phyloP scores from a whole-genome alignment of 345 rosid species.

The rapeseed (Brassica napus) region DNA sequence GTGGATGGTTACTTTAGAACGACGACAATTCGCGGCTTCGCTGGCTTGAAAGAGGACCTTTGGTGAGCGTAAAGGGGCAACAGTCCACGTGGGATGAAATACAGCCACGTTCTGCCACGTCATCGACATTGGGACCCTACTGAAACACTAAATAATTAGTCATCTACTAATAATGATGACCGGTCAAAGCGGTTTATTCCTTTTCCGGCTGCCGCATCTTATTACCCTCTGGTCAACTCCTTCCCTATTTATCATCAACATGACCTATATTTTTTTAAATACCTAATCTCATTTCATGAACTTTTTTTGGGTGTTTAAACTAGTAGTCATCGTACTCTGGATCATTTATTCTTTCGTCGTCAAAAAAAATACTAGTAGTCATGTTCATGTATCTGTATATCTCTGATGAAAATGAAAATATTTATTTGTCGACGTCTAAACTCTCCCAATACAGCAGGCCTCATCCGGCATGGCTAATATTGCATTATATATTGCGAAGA shows the following conservation, averaged over 20 bases:
- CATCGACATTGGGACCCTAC: neutral
- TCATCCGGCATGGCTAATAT: neutral
- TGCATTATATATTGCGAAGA: neutral
- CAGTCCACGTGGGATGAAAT: constrained; percentile 21
- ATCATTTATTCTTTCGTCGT: too few species aligned
- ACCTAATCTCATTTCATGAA: neutral
- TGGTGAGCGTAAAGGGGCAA: constrained; percentile 24
- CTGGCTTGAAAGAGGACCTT: constrained; percentile 27
- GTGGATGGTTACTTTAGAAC: constrained; percentile 5
- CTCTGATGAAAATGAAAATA: neutral
- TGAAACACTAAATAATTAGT: neutral
- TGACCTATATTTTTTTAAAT: neutral
- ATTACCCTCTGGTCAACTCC: constrained; percentile 21
- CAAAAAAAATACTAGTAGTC: neutral
- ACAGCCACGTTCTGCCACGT: constrained; percentile 23
- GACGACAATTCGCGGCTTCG: constrained; percentile 33
- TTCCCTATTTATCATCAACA: neutral
- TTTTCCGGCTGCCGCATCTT: constrained; percentile 23
- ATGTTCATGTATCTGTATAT: neutral
- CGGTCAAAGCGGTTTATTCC: constrained; percentile 38
- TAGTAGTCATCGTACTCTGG: neutral
- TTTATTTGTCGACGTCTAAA: neutral
- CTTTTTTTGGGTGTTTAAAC: neutral
- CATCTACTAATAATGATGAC: neutral
- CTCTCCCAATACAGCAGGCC: neutral